A percentile compares a stretch with the other conserved stretches of the same genome.
These are phyloP conservation scores for Eutrema salsugineum DNA, from an alignment of 441 rosid genomes.

Conservation along the genomic window DNA sequence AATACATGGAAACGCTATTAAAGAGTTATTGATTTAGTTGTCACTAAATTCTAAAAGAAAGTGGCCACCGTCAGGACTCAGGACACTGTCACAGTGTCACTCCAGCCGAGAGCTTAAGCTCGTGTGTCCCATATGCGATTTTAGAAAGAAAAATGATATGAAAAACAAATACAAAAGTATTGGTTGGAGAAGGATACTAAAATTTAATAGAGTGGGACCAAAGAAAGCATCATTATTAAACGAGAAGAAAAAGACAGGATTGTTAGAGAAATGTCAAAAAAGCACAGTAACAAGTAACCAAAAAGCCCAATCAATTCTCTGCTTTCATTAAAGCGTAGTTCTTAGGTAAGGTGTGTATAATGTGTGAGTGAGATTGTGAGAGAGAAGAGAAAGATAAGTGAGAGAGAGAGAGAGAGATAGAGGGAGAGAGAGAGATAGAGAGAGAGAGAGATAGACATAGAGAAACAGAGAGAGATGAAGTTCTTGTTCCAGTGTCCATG, in stretches of 20 bases:
- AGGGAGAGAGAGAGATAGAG: slow-evolving; percentile 12
- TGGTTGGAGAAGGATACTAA: slow-evolving; percentile 18
- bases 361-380: slow-evolving; percentile 12
- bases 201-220: slow-evolving; percentile 25
- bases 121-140: neutral
- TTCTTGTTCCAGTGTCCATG: slow-evolving; percentile 97
- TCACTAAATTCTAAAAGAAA: neutral
- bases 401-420: slow-evolving; percentile 14
- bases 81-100: slow-evolving; percentile 18
- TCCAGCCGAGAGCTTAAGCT: slow-evolving; percentile 10
- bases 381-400: slow-evolving; percentile 16
- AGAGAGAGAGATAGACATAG: slow-evolving; percentile 14
- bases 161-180: neutral
- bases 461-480: slow-evolving; percentile 58
- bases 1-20: neutral
- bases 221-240: slow-evolving; percentile 23
- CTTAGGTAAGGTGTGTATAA: neutral
- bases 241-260: slow-evolving; percentile 27
- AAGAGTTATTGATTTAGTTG: neutral
- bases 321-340: slow-evolving; percentile 25
- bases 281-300: slow-evolving; percentile 14
- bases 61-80: slow-evolving; percentile 17
- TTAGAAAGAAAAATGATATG: neutral
- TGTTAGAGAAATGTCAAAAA: slow-evolving; percentile 24
- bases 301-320: slow-evolving; percentile 14